Evolutionary conservation across 176 grass and related monocot species (phyloP).

Genomic region (Lolium multiflorum): DNA sequence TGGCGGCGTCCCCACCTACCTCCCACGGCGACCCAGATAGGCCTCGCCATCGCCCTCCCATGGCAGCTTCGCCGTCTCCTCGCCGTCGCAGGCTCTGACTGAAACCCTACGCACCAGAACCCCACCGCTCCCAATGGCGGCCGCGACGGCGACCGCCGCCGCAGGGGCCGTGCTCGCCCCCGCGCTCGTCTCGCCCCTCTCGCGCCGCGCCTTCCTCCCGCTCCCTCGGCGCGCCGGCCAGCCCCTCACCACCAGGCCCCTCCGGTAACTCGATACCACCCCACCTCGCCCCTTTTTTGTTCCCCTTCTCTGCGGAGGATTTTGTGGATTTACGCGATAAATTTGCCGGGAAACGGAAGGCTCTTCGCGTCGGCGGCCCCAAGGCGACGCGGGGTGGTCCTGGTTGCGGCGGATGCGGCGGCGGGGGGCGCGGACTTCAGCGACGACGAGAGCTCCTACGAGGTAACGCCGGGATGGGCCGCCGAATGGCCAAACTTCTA

Average conservation of each 20-base stretch:
- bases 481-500: neutral
- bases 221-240: slow-evolving; percentile 38
- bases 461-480: slow-evolving; percentile 52
- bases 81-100: slow-evolving; percentile 39
- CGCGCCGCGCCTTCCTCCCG: slow-evolving; percentile 31
- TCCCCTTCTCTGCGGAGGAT: neutral
- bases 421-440: slow-evolving; percentile 56
- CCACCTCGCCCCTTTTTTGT: neutral
- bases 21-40: slow-evolving; percentile 50
- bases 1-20: neutral
- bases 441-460: slow-evolving; percentile 83
- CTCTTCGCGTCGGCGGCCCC: slow-evolving; percentile 41
- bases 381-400: slow-evolving; percentile 36
- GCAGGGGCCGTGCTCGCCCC: slow-evolving; percentile 21
- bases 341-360: slow-evolving; percentile 34
- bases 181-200: slow-evolving; percentile 15
- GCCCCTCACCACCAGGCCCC: neutral
- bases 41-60: slow-evolving; percentile 43
- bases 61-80: slow-evolving; percentile 42
- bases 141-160: neutral
- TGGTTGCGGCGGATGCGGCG: slow-evolving; percentile 48
- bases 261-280: slow-evolving; percentile 42
- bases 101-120: slow-evolving; percentile 44
- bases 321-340: neutral
- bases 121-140: slow-evolving; percentile 38